Conservation (phyloP, 192 early-diverging fungal genomes). For the Coemansia sp. region DNA sequence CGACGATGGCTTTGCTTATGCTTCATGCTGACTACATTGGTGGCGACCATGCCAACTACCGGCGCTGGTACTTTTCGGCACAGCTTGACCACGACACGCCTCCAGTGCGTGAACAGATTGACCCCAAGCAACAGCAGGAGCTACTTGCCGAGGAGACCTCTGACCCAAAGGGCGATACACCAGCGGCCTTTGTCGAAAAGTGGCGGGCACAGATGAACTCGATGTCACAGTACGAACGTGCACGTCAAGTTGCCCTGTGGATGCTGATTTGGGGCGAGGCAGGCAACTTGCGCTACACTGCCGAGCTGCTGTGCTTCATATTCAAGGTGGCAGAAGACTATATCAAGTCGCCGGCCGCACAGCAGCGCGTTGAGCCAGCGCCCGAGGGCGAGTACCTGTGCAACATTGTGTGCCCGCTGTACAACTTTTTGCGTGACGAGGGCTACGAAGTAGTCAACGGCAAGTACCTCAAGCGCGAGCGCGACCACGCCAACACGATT, state of each 20-base stretch:
- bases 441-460: conserved; percentile 68
- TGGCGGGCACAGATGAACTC: conserved; percentile 72
- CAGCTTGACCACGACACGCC: conserved; percentile 63
- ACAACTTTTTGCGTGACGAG: conserved; percentile 73
- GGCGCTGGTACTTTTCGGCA: conserved; percentile 80
- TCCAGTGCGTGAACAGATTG: conserved; percentile 51
- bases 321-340: conserved; percentile 68
- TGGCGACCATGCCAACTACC: conserved; percentile 78
- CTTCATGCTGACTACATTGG: conserved; percentile 80
- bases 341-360: conserved; percentile 55
- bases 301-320: conserved; percentile 76
- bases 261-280: conserved; percentile 81
- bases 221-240: conserved; percentile 69
- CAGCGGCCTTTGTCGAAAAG: conserved; percentile 57
- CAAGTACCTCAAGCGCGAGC: conserved; percentile 71
- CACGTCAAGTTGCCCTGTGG: conserved; percentile 72
- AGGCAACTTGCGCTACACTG: conserved; percentile 67
- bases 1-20: conserved; percentile 67
- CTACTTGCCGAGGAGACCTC: conserved; percentile 46
- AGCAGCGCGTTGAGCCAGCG: conserved; percentile 55
- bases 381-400: conserved; percentile 70
- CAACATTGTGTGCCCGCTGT: conserved; percentile 68
- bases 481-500: conserved; percentile 71
- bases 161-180: conserved; percentile 45
- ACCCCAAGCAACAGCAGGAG: conserved; percentile 54